phyloP scores from a whole-genome alignment of 2,329 filamentous ascomycete species.

The Penicillium frequentans region DNA sequence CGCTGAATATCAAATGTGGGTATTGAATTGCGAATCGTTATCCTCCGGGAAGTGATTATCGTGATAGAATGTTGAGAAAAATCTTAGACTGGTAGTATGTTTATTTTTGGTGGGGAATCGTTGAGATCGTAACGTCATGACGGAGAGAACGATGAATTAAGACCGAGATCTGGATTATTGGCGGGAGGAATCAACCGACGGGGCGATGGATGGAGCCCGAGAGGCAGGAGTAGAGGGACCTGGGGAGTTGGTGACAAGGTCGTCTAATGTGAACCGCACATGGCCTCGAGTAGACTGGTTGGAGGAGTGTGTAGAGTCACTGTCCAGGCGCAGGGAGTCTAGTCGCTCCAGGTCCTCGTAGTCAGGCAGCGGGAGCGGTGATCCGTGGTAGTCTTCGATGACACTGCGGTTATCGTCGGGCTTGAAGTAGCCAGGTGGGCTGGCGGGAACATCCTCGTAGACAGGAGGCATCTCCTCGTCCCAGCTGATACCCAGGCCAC shows the following conservation, averaged over 20 bases:
- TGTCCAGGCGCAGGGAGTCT: constrained; percentile 36
- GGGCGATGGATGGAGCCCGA: constrained; percentile 16
- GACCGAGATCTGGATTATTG: constrained; percentile 6
- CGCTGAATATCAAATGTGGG: constrained; percentile 1
- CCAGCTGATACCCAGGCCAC: constrained; percentile 90
- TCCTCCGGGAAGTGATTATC: constrained; percentile 6
- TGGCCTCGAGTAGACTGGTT: constrained; percentile 24
- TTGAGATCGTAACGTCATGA: constrained; percentile 20
- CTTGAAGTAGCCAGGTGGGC: constrained; percentile 69
- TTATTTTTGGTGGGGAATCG: constrained; percentile 10
- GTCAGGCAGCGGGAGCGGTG: constrained; percentile 41
- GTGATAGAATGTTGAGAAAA: constrained; percentile 8
- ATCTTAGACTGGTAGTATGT: constrained; percentile 2
- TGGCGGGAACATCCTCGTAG: constrained; percentile 89
- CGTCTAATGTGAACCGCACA: constrained; percentile 33
- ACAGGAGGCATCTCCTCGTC: constrained; percentile 93
- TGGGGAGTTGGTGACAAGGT: constrained; percentile 25
- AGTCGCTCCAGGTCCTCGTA: constrained; percentile 50
- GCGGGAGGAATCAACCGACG: constrained; percentile 18
- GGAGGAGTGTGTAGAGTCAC: constrained; percentile 32
- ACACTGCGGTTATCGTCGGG: constrained; percentile 38
- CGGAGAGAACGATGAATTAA: not conserved
- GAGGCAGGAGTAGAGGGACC: constrained; percentile 18
- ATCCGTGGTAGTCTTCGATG: constrained; percentile 50
- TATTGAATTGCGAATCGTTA: constrained; percentile 1